Conservation (phyloP, 2,329 filamentous ascomycete genomes). For the Botryosphaeria dothidea region DNA sequence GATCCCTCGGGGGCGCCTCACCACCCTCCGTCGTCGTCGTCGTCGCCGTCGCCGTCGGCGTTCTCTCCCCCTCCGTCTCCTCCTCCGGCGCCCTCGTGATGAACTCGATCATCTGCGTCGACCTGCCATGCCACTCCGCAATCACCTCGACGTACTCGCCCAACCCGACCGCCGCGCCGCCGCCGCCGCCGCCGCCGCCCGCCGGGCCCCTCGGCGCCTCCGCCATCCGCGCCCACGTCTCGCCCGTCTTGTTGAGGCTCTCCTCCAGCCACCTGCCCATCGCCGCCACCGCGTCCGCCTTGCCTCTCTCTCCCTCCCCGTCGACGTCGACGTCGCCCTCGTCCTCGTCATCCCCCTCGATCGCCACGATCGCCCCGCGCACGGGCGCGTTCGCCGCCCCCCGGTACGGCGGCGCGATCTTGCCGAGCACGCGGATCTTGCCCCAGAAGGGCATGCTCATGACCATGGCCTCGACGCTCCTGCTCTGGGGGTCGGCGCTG, state of each 20-base stretch:
- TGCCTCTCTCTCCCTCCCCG: too few species aligned
- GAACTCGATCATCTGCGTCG: slow-evolving; percentile 66
- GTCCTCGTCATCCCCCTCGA: slow-evolving; percentile 76
- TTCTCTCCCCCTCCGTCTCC: neutral
- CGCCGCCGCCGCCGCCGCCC: slow-evolving; percentile 18
- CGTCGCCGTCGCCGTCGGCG: neutral
- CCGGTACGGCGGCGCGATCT: slow-evolving; percentile 67
- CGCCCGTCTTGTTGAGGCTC: slow-evolving; percentile 53
- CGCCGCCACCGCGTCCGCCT: slow-evolving; percentile 58
- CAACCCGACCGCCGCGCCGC: slow-evolving; percentile 30
- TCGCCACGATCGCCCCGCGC: slow-evolving; percentile 77
- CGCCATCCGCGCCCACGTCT: slow-evolving; percentile 52
- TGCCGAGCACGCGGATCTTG: slow-evolving; percentile 75
- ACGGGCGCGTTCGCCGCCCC: slow-evolving; percentile 27
- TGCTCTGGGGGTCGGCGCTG: slow-evolving; percentile 22
- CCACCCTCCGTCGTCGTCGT: neutral
- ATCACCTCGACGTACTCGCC: slow-evolving; percentile 67
- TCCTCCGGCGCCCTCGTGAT: slow-evolving; percentile 40
- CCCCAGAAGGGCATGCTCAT: slow-evolving; percentile 73
- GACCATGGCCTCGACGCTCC: slow-evolving; percentile 66
- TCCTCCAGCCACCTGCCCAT: slow-evolving; percentile 66
- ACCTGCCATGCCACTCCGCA: slow-evolving; percentile 73
- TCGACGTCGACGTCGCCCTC: too few species aligned
- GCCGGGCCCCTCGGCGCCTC: slow-evolving; percentile 48
- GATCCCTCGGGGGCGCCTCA: neutral